Base-by-base conservation (phyloP, 192 early-diverging fungal species). In the Rhizophagus sp. region DNA sequence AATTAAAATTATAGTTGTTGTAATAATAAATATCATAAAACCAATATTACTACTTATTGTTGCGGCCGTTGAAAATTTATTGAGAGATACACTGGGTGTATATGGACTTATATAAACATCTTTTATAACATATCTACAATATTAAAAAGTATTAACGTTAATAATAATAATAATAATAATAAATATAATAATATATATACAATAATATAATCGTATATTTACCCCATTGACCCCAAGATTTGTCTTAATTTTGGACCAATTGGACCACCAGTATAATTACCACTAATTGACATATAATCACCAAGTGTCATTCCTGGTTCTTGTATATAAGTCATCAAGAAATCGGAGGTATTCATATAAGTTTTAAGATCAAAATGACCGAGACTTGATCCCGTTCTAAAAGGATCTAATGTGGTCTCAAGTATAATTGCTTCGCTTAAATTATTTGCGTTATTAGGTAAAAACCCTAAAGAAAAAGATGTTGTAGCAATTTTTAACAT, bases 341-440 rank as follows among this genome's bases (percentile, higher is more conserved):
- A 86, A 62, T 86, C 83, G 5, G 61, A 33, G 4, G 76, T 74
- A 24, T 76, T 68, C 6, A 57, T 17, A 63, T 84, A 86, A 12
- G 47, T 36, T 5, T 15, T 19, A 47, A 79, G 73, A 49, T 86
- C 85, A 62, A 86, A 76, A 73, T 86, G 85, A 10, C 81, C 76
- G 4, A 86, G 25, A 41, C 79, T 79, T 1, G 85, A 86, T 8
- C 85, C 85, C 27, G 47, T 39, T 30, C 25, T 15, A 52, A 76
- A 86, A 2, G 85, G 85, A 44, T 39, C 66, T 8, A 86, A n/a
- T 4, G 79, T 81, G 19, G 85, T 84, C 63, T 86, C 85, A 4
- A 85, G 62, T 15, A 33, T 41, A 34, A 79, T 64, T 13, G 64
- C 78, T 11, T 69, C 30, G 12, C 41, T 72, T 10, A 25, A 13